Conservation (phyloP, 129 eudicot species). For the Tagetes erecta region DNA sequence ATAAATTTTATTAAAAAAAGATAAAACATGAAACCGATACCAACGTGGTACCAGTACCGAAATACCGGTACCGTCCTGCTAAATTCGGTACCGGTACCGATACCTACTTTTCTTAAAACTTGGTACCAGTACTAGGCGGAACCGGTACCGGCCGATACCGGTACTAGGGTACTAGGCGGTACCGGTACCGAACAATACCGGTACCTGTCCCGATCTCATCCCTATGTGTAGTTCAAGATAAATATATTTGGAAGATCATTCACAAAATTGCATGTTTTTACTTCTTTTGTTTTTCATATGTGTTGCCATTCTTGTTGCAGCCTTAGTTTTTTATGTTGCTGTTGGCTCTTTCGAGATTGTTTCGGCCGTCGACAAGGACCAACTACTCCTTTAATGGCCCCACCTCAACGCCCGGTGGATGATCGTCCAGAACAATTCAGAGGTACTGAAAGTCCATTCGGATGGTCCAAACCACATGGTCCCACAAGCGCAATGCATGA, state of each 20-base stretch:
- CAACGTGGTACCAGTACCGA: too few relatives aligned
- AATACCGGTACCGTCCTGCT: too few relatives aligned
- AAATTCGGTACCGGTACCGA: too few relatives aligned
- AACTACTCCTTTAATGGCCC: constrained; percentile 23
- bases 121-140: too few relatives aligned
- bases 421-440: constrained; percentile 13
- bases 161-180: too few relatives aligned
- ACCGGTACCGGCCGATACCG: too few relatives aligned
- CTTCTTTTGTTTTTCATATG: neutral
- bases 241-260: neutral
- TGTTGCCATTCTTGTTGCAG: constrained; percentile 9
- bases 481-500: neutral
- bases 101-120: too few relatives aligned
- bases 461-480: constrained; percentile 10
- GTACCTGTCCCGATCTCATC: too few relatives aligned
- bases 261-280: neutral
- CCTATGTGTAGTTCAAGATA: neutral
- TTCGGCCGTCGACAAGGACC: constrained; percentile 25
- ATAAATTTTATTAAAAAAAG: too few relatives aligned
- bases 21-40: too few relatives aligned
- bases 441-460: constrained; percentile 18
- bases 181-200: too few relatives aligned
- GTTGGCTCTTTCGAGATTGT: constrained; percentile 27
- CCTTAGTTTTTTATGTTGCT: constrained; percentile 29
- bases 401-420: constrained; percentile 16